Base-by-base conservation (phyloP, 352 stramenopile species). In the Achlya hypogyna region DNA sequence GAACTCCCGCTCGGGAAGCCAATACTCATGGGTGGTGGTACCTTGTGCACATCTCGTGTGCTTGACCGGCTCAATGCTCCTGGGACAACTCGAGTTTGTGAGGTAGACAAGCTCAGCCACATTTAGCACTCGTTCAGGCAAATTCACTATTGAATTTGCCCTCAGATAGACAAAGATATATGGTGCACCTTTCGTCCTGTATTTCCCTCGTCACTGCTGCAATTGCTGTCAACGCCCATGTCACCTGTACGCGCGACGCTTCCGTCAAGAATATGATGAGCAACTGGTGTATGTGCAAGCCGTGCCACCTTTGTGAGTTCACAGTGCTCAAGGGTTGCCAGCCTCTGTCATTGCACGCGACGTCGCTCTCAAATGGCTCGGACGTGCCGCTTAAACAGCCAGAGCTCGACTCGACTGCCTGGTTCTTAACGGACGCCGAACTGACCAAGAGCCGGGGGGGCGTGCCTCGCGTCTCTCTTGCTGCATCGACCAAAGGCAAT, bases 231-330 rank as follows among this genome's bases (percentile, higher is more conserved):
- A 20, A 10, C 10, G 49, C 12, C 2, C 1, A 12, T 10, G 49
- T 56, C 31, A 56, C 49, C 1, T 56, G 49, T 20, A 56, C 49
- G 25, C 49, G 49, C 10, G 49, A 56, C 25, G 2, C 25, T 9
- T 63, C 34, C 6, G 12, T 65, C 12, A 28, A 53, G 22, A 59
- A 71, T 10, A 74, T 76, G 45, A 42, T 74, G 25, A 66, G 31
- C 28, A 40, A 69, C 49, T 27, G 54, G 20, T 84, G 75, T 59
- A 65, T 84, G 18, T 84, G 77, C 65, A n/a, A 51, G 47, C 75
- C 77, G 16, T 81, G 75, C 65, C 69, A 77, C 62, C 49, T 74
- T 32, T 85, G 77, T 58, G 67, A 72, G 58, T 74, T 75, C 59
- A 72, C 62, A 31, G 53, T 72, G 31, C 34, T 20, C 14, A 63